Evolutionary conservation across 176 grass and related monocot genomes (phyloP).

Genomic region (Oryza australiensis): DNA sequence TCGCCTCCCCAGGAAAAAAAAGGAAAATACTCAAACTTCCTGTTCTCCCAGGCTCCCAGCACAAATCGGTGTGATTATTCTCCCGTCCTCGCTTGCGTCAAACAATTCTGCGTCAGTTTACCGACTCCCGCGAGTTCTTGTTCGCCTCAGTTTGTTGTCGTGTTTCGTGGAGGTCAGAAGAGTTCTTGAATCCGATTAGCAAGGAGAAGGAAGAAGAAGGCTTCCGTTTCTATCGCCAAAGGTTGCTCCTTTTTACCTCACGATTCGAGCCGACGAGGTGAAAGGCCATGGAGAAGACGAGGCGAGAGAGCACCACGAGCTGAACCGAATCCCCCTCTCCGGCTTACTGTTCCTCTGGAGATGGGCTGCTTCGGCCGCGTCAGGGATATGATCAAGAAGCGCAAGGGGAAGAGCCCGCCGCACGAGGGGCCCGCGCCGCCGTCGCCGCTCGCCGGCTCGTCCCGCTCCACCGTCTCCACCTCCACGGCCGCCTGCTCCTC

Average conservation of each 20-base stretch:
- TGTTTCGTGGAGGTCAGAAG: not conserved
- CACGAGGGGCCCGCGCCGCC: slow-evolving; percentile 1
- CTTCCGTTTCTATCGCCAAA: not conserved
- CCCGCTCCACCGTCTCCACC: slow-evolving; percentile 26
- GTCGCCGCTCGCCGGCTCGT: not conserved
- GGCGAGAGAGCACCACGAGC: not conserved
- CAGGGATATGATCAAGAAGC: not conserved
- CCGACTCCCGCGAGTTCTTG: not conserved
- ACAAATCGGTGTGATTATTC: not conserved
- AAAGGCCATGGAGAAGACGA: slow-evolving; percentile 3
- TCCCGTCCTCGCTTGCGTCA: not conserved
- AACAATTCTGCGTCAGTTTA: not conserved
- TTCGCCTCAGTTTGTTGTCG: not conserved
- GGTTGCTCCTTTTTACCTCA: not conserved
- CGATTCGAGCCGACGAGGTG: not conserved
- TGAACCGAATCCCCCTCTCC: not conserved
- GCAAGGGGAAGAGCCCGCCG: slow-evolving; percentile 5
- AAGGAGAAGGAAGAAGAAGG: not conserved
- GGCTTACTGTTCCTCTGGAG: not conserved
- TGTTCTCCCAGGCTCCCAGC: slow-evolving; percentile 8
- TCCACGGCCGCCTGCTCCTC: slow-evolving; percentile 25
- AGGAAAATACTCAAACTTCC: not conserved
- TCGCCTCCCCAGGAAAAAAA: not conserved
- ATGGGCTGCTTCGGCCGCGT: slow-evolving; percentile 50
- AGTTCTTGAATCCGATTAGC: not conserved